phyloP scores from a whole-genome alignment of 2,329 filamentous ascomycete genomes.

The Akanthomyces muscarius region DNA sequence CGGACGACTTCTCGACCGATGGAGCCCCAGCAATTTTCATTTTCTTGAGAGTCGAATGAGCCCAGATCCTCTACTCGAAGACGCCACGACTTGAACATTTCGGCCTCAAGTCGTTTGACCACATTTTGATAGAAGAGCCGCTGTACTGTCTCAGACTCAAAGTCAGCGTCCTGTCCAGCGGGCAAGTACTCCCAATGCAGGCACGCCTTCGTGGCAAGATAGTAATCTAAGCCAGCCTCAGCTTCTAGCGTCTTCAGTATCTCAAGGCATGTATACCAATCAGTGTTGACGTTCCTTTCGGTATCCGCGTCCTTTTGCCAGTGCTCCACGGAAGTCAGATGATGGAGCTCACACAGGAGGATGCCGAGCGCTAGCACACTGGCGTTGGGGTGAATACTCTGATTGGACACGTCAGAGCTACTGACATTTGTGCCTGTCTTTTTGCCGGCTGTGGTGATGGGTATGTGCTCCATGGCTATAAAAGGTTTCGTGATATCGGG shows the following conservation, averaged over 20 bases:
- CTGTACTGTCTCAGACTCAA: background rate
- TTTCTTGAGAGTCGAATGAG: background rate
- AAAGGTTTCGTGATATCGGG: background rate
- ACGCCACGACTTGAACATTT: background rate
- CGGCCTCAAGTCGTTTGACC: background rate
- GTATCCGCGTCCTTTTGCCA: too few species aligned
- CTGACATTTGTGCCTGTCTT: too few species aligned
- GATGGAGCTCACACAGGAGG: background rate
- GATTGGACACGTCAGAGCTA: too few species aligned
- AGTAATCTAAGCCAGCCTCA: conserved; percentile 1
- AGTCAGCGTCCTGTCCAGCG: background rate
- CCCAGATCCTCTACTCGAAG: background rate
- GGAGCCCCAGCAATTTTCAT: background rate
- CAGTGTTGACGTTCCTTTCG: background rate
- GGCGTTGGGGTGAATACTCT: background rate
- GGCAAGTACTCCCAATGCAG: background rate
- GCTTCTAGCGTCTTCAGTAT: background rate
- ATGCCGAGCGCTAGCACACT: background rate
- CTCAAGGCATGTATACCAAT: background rate
- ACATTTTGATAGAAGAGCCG: background rate
- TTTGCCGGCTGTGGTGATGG: background rate
- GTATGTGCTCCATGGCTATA: background rate
- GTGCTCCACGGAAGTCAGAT: too few species aligned
- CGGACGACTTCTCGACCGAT: conserved; percentile 2
- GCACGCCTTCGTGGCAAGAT: background rate